These are phyloP conservation scores for Chalciporus sphaerocephalus DNA, from an alignment of 768 basidiomycete species.

Conservation along the genomic window DNA sequence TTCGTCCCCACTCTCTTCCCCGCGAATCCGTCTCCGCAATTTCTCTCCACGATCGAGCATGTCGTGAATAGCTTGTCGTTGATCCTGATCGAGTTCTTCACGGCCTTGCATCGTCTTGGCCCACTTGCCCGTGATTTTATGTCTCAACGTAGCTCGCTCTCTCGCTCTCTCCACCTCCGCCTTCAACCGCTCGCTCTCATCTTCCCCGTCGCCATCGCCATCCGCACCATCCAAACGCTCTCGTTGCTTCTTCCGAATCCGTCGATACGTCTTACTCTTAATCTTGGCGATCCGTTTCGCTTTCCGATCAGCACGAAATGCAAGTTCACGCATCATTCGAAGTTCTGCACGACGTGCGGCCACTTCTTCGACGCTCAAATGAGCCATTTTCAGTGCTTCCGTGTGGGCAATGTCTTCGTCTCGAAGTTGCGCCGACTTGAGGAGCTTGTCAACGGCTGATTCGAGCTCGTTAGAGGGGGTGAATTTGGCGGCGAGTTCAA, in stretches of 20 bases:
- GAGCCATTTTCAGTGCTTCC: conserved; percentile 81
- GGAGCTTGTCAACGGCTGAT: conserved; percentile 73
- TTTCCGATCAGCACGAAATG: conserved; percentile 90
- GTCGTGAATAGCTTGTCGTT: conserved; percentile 69
- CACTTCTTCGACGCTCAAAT: conserved; percentile 83
- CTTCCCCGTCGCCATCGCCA: conserved; percentile 31
- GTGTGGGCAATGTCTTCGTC: conserved; percentile 75
- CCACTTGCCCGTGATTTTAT: conserved; percentile 88
- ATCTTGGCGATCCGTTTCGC: conserved; percentile 90
- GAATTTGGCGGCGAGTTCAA: conserved; percentile 80
- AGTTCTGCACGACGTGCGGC: conserved; percentile 76
- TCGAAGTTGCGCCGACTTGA: conserved; percentile 76
- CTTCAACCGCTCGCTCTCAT: conserved; percentile 54
- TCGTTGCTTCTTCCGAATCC: conserved; percentile 73
- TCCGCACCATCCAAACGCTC: conserved; percentile 54
- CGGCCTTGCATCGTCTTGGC: conserved; percentile 68
- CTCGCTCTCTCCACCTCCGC: conserved; percentile 75
- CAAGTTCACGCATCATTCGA: conserved; percentile 84
- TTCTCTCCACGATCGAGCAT: conserved; percentile 83
- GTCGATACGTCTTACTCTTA: conserved; percentile 90
- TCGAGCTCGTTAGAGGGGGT: conserved; percentile 86
- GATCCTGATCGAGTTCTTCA: conserved; percentile 62
- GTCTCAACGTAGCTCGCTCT: conserved; percentile 85
- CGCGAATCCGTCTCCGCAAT: conserved; percentile 71
- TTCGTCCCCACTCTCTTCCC: conserved; percentile 55